Conservation (phyloP, 2,329 filamentous ascomycete genomes). For the Paracamarosporium sp. region DNA sequence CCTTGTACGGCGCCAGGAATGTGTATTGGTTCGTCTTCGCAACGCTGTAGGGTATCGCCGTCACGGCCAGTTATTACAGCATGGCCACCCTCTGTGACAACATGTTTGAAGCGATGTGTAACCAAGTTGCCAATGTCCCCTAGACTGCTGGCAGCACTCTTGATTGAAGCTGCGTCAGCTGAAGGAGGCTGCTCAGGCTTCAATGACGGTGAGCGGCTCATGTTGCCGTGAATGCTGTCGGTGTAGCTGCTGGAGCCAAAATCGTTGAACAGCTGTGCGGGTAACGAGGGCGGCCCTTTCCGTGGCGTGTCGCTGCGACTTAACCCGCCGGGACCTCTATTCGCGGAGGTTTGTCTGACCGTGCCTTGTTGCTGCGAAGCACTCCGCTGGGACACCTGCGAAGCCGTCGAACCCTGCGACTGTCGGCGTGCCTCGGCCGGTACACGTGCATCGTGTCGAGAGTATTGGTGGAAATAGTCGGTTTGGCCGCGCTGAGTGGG, state of each 20-base stretch:
- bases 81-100: conserved; percentile 78
- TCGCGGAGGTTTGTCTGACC: conserved; percentile 14
- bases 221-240: conserved; percentile 25
- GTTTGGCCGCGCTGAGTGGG: conserved; percentile 35
- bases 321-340: conserved; percentile 3
- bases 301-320: conserved; percentile 17
- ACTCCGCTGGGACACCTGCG: conserved; percentile 31
- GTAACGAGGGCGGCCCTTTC: conserved; percentile 20
- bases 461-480: conserved; percentile 48
- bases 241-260: conserved; percentile 33
- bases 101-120: conserved; percentile 79
- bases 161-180: conserved; percentile 35
- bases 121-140: conserved; percentile 60
- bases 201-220: conserved; percentile 30
- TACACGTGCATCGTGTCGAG: conserved; percentile 31
- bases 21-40: conserved; percentile 91
- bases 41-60: conserved; percentile 74
- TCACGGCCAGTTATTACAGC: conserved; percentile 82
- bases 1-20: conserved; percentile 82
- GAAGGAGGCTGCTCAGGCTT: conserved; percentile 30
- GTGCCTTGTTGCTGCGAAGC: conserved; percentile 9
- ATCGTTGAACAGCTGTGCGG: conserved; percentile 47
- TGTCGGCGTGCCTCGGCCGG: conserved; percentile 27
- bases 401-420: conserved; percentile 38
- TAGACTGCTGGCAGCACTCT: conserved; percentile 43